Conservation (phyloP, 768 basidiomycete species). For the Sporobolomyces roseus region DNA sequence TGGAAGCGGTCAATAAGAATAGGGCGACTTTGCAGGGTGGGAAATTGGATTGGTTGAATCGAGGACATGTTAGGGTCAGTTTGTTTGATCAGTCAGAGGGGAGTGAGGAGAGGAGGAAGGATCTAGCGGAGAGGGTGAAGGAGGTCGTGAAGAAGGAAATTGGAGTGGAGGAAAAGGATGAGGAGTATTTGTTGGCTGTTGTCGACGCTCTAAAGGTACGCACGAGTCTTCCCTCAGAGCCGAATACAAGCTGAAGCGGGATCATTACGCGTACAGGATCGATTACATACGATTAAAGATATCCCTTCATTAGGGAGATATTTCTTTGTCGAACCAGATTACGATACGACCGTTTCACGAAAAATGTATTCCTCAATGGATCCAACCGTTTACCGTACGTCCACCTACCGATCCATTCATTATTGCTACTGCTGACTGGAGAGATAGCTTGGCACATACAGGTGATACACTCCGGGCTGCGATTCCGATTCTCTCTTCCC, state of each 20-base stretch:
- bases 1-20: slow-evolving; percentile 71
- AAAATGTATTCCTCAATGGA: slow-evolving; percentile 53
- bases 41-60: slow-evolving; percentile 84
- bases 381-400: slow-evolving; percentile 19
- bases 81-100: slow-evolving; percentile 46
- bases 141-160: not conserved
- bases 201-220: slow-evolving; percentile 62
- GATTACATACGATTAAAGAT: slow-evolving; percentile 67
- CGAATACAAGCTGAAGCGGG: not conserved
- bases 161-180: not conserved
- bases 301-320: slow-evolving; percentile 66
- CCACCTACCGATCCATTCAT: not conserved
- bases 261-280: slow-evolving; percentile 54
- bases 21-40: slow-evolving; percentile 72
- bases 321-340: slow-evolving; percentile 71
- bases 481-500: slow-evolving; percentile 6
- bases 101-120: slow-evolving; percentile 4
- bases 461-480: slow-evolving; percentile 6
- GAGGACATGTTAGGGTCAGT: slow-evolving; percentile 67
- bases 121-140: slow-evolving; percentile 11
- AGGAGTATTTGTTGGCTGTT: slow-evolving; percentile 61
- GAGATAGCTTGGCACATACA: not conserved
- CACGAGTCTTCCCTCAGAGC: too few species aligned
- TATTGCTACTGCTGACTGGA: not conserved
- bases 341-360: slow-evolving; percentile 57